Evolutionary conservation across 352 stramenopile genomes (phyloP), one percentile per base, ranked within the genome.

Genomic region (Blastocystis sp.): DNA sequence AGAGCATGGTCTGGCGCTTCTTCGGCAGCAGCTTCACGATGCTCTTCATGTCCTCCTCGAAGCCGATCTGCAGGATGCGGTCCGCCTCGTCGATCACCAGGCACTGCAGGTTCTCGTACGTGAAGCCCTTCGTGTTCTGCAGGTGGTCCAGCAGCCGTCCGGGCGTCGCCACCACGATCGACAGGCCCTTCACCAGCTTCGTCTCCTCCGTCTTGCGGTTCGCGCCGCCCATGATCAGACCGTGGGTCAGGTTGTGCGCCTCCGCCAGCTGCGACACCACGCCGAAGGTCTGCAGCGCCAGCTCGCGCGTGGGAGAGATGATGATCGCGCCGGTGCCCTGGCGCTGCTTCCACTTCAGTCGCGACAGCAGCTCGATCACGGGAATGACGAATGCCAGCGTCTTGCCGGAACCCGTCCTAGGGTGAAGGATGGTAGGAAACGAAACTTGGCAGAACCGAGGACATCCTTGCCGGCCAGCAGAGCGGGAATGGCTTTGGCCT

Each of bases 281-380:
- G 38, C 96, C 96, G 91, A 98, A 99, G 90, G 98, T 99, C 91
- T 99, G 97, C 89, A 99, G 93, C 68, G 95, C 95, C 88, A 99
- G 91, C 90, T 99, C 96, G 38, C 97, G 92, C 42, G 96, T 99
- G 19, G 97, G 97, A 43, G 94, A 96, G 89, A 99, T 98, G 43
- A 99, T 94, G 78, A 99, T 96, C 87, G 94, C 97, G 52, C 96
- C 97, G 45, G 96, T 98, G 60, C 96, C 97, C 90, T 98, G 98
- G 69, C 96, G 92, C 34, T 93, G 91, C 42, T 94, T 96, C 90
- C 98, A 98, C 90, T 97, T 97, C 71, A 98, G 94, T 90, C 98
- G 97, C 91, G 93, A 90, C 10, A 99, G 92, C 52, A 98, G 90
- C 91, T 99, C 96, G 19, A 99, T 90, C 17, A 95, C 94, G n/a